These are phyloP conservation scores for Typha latifolia DNA, from an alignment of 176 grass and related monocot genomes.

Conservation along the genomic window DNA sequence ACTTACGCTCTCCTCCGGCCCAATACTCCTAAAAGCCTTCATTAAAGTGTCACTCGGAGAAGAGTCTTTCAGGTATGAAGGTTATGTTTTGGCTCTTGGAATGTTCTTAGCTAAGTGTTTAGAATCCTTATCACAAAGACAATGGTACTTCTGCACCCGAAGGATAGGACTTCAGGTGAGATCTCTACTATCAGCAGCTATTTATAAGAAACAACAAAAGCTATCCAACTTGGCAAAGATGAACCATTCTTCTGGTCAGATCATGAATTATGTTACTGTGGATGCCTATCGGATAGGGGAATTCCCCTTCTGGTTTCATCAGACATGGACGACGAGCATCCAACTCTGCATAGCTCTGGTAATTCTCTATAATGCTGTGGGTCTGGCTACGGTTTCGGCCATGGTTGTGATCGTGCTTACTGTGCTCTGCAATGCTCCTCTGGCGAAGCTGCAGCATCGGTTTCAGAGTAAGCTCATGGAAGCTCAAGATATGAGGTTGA, in stretches of 20 bases:
- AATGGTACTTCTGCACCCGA: slow-evolving; percentile 80
- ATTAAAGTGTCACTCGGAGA: slow-evolving; percentile 62
- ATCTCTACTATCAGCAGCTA: slow-evolving; percentile 60
- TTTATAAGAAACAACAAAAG: slow-evolving; percentile 79
- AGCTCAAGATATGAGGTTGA: slow-evolving; percentile 77
- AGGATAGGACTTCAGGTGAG: slow-evolving; percentile 72
- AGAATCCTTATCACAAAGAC: slow-evolving; percentile 75
- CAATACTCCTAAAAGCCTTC: slow-evolving; percentile 69
- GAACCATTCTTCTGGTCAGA: slow-evolving; percentile 76
- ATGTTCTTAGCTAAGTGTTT: slow-evolving; percentile 68
- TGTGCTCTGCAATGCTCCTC: slow-evolving; percentile 69
- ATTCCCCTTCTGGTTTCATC: slow-evolving; percentile 91
- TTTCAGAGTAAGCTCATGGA: slow-evolving; percentile 85
- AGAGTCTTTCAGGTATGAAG: slow-evolving; percentile 56
- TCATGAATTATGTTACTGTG: slow-evolving; percentile 87
- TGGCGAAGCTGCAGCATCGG: slow-evolving; percentile 77
- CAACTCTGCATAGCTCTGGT: slow-evolving; percentile 68
- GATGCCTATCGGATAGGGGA: slow-evolving; percentile 86
- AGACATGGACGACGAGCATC: slow-evolving; percentile 75
- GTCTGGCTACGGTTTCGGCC: slow-evolving; percentile 48
- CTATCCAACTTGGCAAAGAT: slow-evolving; percentile 62
- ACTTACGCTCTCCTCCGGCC: slow-evolving; percentile 53
- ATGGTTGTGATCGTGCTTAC: slow-evolving; percentile 56
- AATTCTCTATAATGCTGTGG: slow-evolving; percentile 76
- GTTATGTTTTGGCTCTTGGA: slow-evolving; percentile 36